Conservation (phyloP, 345 rosid species). For the sweet orange (Citrus sinensis) region DNA sequence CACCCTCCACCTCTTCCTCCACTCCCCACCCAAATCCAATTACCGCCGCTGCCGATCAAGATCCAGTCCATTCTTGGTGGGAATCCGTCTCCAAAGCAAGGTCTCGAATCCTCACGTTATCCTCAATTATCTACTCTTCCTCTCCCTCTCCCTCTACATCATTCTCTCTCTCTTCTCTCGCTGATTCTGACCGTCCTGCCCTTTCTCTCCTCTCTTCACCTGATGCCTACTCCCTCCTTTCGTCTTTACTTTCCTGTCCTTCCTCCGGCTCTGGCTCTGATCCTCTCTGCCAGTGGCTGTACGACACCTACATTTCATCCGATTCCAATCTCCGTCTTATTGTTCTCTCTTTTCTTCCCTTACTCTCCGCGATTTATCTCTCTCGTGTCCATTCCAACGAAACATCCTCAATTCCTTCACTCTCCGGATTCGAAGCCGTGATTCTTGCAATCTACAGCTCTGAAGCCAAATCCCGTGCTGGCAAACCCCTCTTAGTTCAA, state of each 20-base stretch:
- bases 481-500: conserved; percentile 63
- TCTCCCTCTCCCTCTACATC: conserved; percentile 17
- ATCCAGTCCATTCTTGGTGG: conserved; percentile 96
- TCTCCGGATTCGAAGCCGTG: conserved; percentile 92
- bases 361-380: conserved; percentile 65
- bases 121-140: conserved; percentile 47
- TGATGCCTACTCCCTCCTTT: conserved; percentile 56
- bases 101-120: conserved; percentile 68
- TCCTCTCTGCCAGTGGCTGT: conserved; percentile 95
- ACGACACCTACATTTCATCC: conserved; percentile 78
- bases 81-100: conserved; percentile 92
- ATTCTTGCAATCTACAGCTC: conserved; percentile 81
- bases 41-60: conserved; percentile 27
- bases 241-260: conserved; percentile 46
- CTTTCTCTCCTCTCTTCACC: conserved; percentile 79
- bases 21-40: conserved; percentile 21
- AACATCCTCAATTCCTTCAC: conserved; percentile 61
- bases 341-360: conserved; percentile 81
- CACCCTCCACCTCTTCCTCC: conserved; percentile 37
- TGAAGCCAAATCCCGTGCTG: conserved; percentile 75
- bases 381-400: conserved; percentile 71
- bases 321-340: conserved; percentile 81
- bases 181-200: conserved; percentile 92
- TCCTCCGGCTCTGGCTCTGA: conserved; percentile 84
- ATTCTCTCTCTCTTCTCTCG: conserved; percentile 64